Evolutionary conservation across 345 rosid species (phyloP), one percentile per base, ranked within the genome.

Genomic region (Trapa bicornis): DNA sequence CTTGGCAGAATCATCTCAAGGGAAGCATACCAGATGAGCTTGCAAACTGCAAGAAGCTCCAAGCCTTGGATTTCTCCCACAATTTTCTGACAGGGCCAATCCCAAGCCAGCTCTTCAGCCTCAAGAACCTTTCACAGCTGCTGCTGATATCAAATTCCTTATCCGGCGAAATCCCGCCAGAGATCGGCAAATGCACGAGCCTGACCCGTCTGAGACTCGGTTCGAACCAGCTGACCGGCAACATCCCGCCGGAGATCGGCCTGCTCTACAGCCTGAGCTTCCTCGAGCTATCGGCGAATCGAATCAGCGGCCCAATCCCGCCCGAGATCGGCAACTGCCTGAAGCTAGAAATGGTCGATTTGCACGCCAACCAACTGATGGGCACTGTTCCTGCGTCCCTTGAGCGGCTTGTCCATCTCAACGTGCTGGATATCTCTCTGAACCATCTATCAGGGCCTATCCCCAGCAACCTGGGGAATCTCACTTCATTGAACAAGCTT

Each of bases 41-140:
- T 1, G 82, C 81, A 62, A 75, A 74, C 66, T 87, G 94, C 57
- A 54, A 68, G 78, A 79, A 81, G 52, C 87, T 87, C 67, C 79
- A 87, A 77, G 81, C 86, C 29, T 66, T 87, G 76, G 94, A 87
- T 75, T 76, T 87, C 67, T 87, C 94, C 6, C 88, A 83, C 74
- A 85, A 87, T 68, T 68, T 64, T 71, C 81, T 87, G 6, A 77
- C 81, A 1, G 88, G 94, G 47, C 76, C 87, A 33, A 71, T 87
- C 65, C 94, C 94, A 5, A 65, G 72, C 47, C 70, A 83, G 73
- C 81, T 87, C 65, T 87, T 87, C 75, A 79, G 77, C 52, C 81
- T 87, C 71, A 78, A 77, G 70, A 80, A 83, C 78, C 68, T 85
- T 72, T 75, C 74, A 15, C 85, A 85, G 67, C 73, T 87, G 72